Evolutionary conservation across 768 basidiomycete genomes (phyloP).

Genomic region (Lentinula aciculospora): DNA sequence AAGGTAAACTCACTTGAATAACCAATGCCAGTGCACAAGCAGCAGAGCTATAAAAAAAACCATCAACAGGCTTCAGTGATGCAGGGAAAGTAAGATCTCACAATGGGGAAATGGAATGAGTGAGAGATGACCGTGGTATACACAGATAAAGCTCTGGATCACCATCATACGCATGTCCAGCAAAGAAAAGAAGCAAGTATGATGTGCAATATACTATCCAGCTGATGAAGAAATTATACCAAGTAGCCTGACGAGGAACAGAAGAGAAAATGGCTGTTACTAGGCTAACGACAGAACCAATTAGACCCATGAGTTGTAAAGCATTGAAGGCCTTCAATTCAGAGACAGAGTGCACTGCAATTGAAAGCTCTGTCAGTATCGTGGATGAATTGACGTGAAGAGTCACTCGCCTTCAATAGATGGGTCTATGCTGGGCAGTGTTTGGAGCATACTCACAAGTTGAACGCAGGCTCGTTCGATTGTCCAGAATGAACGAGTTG

Average conservation of each 20-base stretch:
- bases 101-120: conserved; percentile 28
- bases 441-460: no score
- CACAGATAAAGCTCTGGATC: conserved; percentile 21
- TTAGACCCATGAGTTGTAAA: conserved; percentile 23
- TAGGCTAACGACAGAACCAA: conserved; percentile 19
- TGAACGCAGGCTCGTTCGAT: no score
- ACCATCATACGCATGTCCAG: conserved; percentile 21
- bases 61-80: not conserved
- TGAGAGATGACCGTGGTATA: conserved; percentile 23
- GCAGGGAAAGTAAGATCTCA: conserved; percentile 11
- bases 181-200: conserved; percentile 26
- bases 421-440: not conserved
- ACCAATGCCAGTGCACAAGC: not conserved
- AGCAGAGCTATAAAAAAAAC: not conserved
- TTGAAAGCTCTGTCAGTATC: not conserved
- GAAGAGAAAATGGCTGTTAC: conserved; percentile 21
- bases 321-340: conserved; percentile 17
- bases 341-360: not conserved
- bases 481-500: no score
- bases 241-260: conserved; percentile 25
- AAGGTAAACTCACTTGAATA: not conserved
- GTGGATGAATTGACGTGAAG: not conserved
- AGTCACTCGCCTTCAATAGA: not conserved
- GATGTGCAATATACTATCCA: conserved; percentile 31
- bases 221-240: conserved; percentile 28